Evolutionary conservation across 768 basidiomycete species (phyloP).

Genomic region (Porphyrellus cyaneotinctus): DNA sequence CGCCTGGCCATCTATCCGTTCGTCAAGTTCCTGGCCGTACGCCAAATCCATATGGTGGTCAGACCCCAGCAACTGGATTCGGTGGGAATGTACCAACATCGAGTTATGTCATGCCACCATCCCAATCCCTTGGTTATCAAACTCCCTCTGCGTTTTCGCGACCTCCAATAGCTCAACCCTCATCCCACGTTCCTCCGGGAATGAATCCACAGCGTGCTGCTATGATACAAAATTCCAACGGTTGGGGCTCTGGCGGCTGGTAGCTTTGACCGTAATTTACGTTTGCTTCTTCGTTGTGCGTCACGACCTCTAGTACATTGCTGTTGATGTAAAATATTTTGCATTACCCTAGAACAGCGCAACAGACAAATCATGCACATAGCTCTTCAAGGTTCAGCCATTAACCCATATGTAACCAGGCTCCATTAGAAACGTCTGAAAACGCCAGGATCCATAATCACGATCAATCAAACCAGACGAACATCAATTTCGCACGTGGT

Average conservation of each 20-base stretch:
- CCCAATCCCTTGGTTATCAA: conserved; percentile 41
- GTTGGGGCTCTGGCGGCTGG: conserved; percentile 35
- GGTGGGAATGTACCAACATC: conserved; percentile 26
- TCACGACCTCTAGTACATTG: conserved; percentile 18
- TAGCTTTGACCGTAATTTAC: conserved; percentile 23
- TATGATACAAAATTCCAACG: conserved; percentile 50
- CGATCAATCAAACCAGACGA: background rate
- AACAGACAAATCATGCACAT: conserved; percentile 7
- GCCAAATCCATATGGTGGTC: conserved; percentile 70
- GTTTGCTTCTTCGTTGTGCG: conserved; percentile 15
- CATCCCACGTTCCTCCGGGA: conserved; percentile 47
- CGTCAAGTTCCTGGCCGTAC: conserved; percentile 65
- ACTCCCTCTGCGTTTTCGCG: conserved; percentile 37
- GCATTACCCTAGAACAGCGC: conserved; percentile 21
- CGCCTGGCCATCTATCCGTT: conserved; percentile 76
- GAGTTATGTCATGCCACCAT: conserved; percentile 29
- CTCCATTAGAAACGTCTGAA: background rate
- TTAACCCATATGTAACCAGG: background rate
- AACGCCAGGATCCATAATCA: background rate
- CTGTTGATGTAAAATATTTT: conserved; percentile 27
- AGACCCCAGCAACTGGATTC: conserved; percentile 33
- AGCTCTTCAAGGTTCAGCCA: too few species aligned
- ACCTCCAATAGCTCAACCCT: conserved; percentile 38
- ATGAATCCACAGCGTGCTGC: conserved; percentile 68
- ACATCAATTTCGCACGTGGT: conserved; percentile 31